Evolutionary conservation across 2,329 filamentous ascomycete species (phyloP), one percentile per base, ranked within the genome.

Genomic region (Aspergillus thermomutatus): DNA sequence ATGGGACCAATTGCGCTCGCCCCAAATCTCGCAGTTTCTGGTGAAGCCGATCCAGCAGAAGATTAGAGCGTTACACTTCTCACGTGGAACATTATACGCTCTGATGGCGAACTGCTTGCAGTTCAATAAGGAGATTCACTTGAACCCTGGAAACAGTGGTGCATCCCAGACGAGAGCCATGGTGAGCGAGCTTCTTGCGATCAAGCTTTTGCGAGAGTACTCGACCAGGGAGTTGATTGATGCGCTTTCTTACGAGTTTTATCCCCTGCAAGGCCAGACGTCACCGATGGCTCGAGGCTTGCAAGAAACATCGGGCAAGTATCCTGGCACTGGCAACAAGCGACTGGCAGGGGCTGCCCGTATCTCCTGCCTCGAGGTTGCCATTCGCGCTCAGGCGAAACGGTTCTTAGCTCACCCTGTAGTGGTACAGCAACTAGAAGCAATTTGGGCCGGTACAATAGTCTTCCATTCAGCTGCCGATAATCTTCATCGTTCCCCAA

Each of bases 1-100:
- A 17, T 97, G 92, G 92, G 93, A 97, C 62, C 93, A 97, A 73
- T 81, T 97, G 60, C 86, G 92, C 61, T 96, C 92, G n/a, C 93
- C 93, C 3, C 93, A 97, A 72, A 88, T 97, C 55, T 96, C 92
- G 17, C 92, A 96, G 70, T 97, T 97, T 72, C 83, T 97, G 37
- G 84, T 97, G 70, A 97, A 97, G 79, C 93, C 93, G 2, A 94
- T 97, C 79, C 91, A 94, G 74, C 89, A 94, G 71, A 89, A 93
- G 72, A 92, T 97, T 61, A 87, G 88, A 59, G 81, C 85, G 17
- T 86, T 89, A 52, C 90, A 96, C 74, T 93, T 96, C 73, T 92
- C 89, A 28, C 84, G 90, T 49, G 92, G 90, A 9, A 94, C 92
- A 0, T 74, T 97, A 40, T 97, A 96, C 76, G 91, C 92, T 2